These are phyloP conservation scores for Eucalyptus lansdowneana DNA, from an alignment of 345 rosid genomes.

Conservation along the genomic window DNA sequence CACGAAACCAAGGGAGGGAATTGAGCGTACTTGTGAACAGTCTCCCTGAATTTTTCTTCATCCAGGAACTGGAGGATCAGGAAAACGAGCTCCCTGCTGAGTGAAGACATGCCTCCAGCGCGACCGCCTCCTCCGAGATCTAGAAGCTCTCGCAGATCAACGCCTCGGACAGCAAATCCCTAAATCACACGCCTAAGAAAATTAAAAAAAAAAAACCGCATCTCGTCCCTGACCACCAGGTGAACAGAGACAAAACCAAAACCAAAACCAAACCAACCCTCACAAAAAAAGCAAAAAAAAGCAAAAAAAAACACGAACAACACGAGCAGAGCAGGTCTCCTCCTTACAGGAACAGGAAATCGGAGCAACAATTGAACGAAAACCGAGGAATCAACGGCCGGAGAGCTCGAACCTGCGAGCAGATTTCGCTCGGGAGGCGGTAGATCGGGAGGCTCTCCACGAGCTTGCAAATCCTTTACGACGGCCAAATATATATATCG, in stretches of 20 bases:
- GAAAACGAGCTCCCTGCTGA: conserved; percentile 78
- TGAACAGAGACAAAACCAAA: not conserved
- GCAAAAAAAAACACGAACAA: not conserved
- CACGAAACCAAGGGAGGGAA: not conserved
- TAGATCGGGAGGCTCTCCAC: not conserved
- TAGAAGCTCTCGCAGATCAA: not conserved
- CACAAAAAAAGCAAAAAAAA: no score
- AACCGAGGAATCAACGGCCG: not conserved
- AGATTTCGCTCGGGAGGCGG: not conserved
- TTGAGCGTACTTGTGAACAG: conserved; percentile 53
- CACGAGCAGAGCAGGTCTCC: not conserved
- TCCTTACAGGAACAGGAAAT: not conserved
- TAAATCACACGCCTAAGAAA: not conserved
- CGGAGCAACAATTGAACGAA: not conserved
- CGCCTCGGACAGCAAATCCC: not conserved
- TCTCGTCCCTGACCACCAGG: not conserved
- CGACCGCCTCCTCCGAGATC: not conserved
- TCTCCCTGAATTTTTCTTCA: conserved; percentile 69
- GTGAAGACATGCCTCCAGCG: conserved; percentile 48
- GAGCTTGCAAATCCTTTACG: not conserved
- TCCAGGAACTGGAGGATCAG: conserved; percentile 86
- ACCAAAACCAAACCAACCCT: not conserved
- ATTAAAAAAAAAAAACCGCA: not conserved
- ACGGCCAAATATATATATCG: not conserved
- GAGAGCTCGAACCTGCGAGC: not conserved